These are phyloP conservation scores for Daldinia bambusicola DNA, from an alignment of 495 filamentous ascomycete genomes.

Conservation along the genomic window DNA sequence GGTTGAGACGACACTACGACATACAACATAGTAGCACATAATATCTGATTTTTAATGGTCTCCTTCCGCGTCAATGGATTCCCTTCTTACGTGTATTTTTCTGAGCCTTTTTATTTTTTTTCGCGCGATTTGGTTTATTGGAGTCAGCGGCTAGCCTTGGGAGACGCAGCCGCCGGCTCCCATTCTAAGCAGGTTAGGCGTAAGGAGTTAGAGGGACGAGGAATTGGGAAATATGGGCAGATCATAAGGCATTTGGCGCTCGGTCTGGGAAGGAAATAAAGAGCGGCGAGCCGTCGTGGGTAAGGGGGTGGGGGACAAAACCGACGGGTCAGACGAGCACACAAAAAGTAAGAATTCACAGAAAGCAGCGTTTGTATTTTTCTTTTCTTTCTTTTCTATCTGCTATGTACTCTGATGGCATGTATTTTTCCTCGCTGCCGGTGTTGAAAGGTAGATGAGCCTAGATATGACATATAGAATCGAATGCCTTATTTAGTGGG, in stretches of 20 bases:
- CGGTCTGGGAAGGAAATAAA: slow-evolving; percentile 21
- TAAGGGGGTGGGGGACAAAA: slow-evolving; percentile 17
- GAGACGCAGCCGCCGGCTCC: slow-evolving; percentile 13
- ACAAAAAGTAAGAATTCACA: slow-evolving; percentile 32
- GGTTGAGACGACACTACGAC: slow-evolving; percentile 26
- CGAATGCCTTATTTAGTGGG: slow-evolving; percentile 22
- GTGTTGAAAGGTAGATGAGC: slow-evolving; percentile 32
- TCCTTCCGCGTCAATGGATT: slow-evolving; percentile 30
- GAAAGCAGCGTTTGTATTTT: slow-evolving; percentile 35
- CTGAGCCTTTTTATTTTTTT: not conserved
- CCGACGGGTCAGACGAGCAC: slow-evolving; percentile 30
- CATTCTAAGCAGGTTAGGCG: slow-evolving; percentile 27
- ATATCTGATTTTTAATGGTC: slow-evolving; percentile 39
- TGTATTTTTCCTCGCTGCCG: slow-evolving; percentile 18
- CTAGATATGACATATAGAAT: slow-evolving; percentile 44
- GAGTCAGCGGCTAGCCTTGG: slow-evolving; percentile 9
- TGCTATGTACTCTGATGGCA: slow-evolving; percentile 24
- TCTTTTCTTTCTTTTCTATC: too few relatives aligned
- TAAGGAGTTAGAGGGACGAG: slow-evolving; percentile 19
- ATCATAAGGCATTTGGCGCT: slow-evolving; percentile 37
- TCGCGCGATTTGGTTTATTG: slow-evolving; percentile 26
- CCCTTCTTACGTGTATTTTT: slow-evolving; percentile 40
- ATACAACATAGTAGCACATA: slow-evolving; percentile 40
- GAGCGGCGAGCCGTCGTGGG: slow-evolving; percentile 14
- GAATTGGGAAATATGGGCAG: slow-evolving; percentile 19